phyloP scores from a whole-genome alignment of 345 rosid genomes.

The Rubroshorea leprosula region DNA sequence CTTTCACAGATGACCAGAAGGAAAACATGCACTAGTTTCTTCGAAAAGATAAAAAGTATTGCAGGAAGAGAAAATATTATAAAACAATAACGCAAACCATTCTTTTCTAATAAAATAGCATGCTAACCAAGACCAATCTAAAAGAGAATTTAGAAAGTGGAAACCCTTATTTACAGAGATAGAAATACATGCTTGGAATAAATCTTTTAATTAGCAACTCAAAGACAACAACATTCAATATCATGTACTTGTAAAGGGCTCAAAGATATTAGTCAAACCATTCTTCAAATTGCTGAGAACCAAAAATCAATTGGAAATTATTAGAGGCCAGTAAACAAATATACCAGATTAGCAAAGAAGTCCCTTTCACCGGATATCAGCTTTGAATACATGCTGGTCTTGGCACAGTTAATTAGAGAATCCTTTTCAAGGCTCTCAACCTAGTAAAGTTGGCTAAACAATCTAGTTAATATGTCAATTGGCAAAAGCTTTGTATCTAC shows the following conservation, averaged over 20 bases:
- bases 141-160: neutral
- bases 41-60: neutral
- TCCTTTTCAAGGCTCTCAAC: conserved; percentile 94
- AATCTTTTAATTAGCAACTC: neutral
- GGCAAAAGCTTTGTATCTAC: neutral
- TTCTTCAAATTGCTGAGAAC: conserved; percentile 1
- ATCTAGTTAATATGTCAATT: neutral
- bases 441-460: conserved; percentile 25
- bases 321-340: neutral
- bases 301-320: neutral
- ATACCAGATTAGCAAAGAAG: conserved; percentile 91
- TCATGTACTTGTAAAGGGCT: neutral
- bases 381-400: conserved; percentile 98
- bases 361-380: conserved; percentile 85
- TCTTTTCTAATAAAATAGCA: neutral
- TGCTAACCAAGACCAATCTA: neutral
- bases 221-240: neutral
- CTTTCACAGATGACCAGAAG: neutral
- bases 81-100: neutral
- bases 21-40: neutral
- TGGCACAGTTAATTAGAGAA: conserved; percentile 87
- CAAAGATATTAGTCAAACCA: neutral
- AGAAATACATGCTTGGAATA: neutral
- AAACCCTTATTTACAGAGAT: neutral
- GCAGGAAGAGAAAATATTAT: neutral